phyloP scores from a whole-genome alignment of 2,329 filamentous ascomycete species.

The Fonsecaea pedrosoi region DNA sequence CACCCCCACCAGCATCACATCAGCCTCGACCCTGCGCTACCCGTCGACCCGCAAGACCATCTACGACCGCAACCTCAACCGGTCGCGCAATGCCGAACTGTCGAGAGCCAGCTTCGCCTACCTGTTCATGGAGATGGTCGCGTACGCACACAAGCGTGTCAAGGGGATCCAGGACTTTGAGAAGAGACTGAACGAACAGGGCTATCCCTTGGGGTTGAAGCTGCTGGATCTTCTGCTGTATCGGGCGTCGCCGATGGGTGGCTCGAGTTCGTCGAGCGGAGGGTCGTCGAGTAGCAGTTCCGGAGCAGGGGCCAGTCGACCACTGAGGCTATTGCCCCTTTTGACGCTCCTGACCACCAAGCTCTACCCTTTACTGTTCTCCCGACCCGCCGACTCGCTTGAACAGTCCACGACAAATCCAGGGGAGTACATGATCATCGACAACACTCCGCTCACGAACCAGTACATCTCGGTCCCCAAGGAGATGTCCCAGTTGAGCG shows the following conservation, averaged over 20 bases:
- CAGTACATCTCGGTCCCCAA: conserved; percentile 89
- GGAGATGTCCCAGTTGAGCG: conserved; percentile 96
- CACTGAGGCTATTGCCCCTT: conserved; percentile 85
- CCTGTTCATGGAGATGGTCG: conserved; percentile 95
- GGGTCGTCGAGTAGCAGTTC: conserved; percentile 68
- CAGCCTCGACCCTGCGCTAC: conserved; percentile 69
- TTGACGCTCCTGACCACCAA: conserved; percentile 94
- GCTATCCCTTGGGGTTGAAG: conserved; percentile 90
- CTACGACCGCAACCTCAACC: conserved; percentile 93
- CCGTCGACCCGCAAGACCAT: conserved; percentile 96
- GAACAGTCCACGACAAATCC: conserved; percentile 87
- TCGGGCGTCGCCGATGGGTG: conserved; percentile 79
- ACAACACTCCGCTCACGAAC: conserved; percentile 97
- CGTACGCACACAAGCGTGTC: conserved; percentile 88
- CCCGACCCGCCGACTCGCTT: conserved; percentile 85
- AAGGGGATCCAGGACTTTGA: conserved; percentile 94
- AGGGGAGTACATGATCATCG: conserved; percentile 98
- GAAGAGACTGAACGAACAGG: conserved; percentile 85
- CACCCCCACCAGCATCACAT: conserved; percentile 53
- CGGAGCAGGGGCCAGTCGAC: conserved; percentile 69
- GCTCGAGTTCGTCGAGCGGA: conserved; percentile 68
- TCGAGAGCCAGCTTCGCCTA: conserved; percentile 95
- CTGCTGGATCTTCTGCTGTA: conserved; percentile 94
- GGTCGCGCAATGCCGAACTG: conserved; percentile 83
- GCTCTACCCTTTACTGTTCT: conserved; percentile 91